Evolutionary conservation across 192 early-diverging fungal species (phyloP).

Genomic region (Coemansia sp.): DNA sequence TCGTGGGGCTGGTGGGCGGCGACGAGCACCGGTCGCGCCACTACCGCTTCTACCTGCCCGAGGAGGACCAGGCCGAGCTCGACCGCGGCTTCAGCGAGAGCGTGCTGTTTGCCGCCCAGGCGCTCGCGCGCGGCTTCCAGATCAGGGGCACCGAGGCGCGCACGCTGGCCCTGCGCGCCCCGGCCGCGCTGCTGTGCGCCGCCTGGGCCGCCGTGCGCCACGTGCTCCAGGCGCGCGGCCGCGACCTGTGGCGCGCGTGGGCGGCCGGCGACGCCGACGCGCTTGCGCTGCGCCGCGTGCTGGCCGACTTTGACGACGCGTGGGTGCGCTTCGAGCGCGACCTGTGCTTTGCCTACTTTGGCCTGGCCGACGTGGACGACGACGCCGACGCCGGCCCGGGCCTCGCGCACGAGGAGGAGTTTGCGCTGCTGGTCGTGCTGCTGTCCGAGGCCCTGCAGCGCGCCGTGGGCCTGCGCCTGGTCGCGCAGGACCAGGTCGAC

Average conservation of each 20-base stretch:
- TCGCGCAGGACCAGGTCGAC: constrained; percentile 55
- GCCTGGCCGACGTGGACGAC: constrained; percentile 58
- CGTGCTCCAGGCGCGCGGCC: constrained; percentile 48
- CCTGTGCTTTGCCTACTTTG: constrained; percentile 73
- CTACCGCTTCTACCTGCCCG: constrained; percentile 63
- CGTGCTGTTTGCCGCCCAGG: constrained; percentile 74
- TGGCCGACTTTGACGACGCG: constrained; percentile 65
- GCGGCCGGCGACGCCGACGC: not conserved
- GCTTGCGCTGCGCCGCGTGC: constrained; percentile 56
- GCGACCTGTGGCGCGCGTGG: constrained; percentile 26
- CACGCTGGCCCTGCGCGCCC: constrained; percentile 58
- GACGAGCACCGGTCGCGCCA: constrained; percentile 52
- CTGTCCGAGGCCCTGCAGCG: constrained; percentile 65
- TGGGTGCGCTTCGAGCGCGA: constrained; percentile 72
- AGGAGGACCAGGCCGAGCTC: constrained; percentile 71
- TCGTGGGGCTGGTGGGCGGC: constrained; percentile 49
- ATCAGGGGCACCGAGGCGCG: constrained; percentile 69
- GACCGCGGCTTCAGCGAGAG: constrained; percentile 70
- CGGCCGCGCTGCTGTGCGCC: constrained; percentile 59
- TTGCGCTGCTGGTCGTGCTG: constrained; percentile 59
- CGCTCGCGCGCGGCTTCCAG: constrained; percentile 64
- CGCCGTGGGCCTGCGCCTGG: constrained; percentile 27
- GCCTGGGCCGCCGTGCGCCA: constrained; percentile 61
- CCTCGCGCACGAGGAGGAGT: constrained; percentile 39
- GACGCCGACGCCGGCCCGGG: constrained; percentile 16